Evolutionary conservation across 2,329 filamentous ascomycete genomes (phyloP), one percentile per base, ranked within the genome.

Genomic region (Chrysoporthe deuterocubensis): DNA sequence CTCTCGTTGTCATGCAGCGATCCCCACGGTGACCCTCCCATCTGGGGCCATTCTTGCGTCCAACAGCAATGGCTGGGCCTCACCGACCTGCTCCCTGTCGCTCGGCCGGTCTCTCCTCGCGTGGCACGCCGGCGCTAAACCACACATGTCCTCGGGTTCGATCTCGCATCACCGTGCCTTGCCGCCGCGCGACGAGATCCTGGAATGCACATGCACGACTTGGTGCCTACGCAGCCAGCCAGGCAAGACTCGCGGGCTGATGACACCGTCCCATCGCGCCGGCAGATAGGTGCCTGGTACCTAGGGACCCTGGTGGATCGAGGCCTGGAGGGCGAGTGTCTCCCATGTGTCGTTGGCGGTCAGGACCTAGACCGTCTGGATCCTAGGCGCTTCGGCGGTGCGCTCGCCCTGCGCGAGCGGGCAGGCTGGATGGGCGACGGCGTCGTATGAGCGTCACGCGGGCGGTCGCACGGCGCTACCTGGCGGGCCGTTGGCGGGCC

Each of bases 161-260:
- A 32, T 11, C 62, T 58, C 62, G 18, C 37, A 18, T 67, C 65
- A 50, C 43, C 62, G 8, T 42, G 62, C 66, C 54, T 60, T 52
- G 37, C 44, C 56, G 42, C 58, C 58, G 37, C 61, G 50, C 60
- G 21, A 58, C 58, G 43, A 46, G 68, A 68, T 69, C 54, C 61
- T 37, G 40, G 63, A 21, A 62, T 69, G 68, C 68, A 66, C 44
- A 42, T 69, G 52, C 59, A 66, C 52, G 48, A 44, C 26, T 59
- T 16, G 26, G 26, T 26, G 26, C 26, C 26, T 26, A 26, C 26
- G 26, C 52, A 40, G 34, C 52, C 43, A 37, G 14, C 5, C 18
- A 26, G 1, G 59, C 6, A 34, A 6, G 54, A 40, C 37, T 59
- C 34, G 34, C 9, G 21, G 3, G 14, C 34, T 32, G 54, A 59